Evolutionary conservation across 2,329 filamentous ascomycete species (phyloP), one percentile per base, ranked within the genome.

Genomic region (Aureobasidium sp.): DNA sequence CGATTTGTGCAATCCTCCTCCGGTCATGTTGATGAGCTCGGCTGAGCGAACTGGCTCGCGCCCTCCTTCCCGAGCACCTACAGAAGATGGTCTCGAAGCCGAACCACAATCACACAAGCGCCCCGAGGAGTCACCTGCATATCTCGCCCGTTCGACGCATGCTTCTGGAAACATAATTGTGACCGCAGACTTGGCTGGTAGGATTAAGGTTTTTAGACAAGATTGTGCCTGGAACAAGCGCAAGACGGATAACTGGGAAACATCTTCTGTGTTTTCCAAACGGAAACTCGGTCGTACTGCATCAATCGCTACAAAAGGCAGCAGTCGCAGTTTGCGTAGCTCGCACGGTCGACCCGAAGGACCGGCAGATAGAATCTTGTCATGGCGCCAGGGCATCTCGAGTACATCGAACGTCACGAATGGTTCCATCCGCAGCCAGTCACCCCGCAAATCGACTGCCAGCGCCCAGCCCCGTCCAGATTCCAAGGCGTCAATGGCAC

Each of bases 1-100:
- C 72, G 92, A 97, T 68, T 81, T 97, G 1, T 97, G 94, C 79
- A 97, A 97, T 68, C 94, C 94, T 5, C 94, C 93, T 0, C 91
- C 93, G 0, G 86, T 97, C 16, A 92, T 86, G 7, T 79, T 97
- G 21, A 80, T 92, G 64, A 91, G 88, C 66, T 82, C 86, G 30
- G 85, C 87, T 25, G 90, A 94, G 68, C 82, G 81, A 75, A 64
- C 66, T 30, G 65, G 68, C 16, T 66, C 66, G 39, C 59, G 65
- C 55, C 71, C 74, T 6, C 81, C 80, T 1, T 82, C 82, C 0
- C 78, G 76, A 65, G 75, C 76, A 16, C 74, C 75, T 1, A 79
- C 77, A 1, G 74, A 80, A 59, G 74, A 69, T 34, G 75, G 71
- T 32, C 68, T 67, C 36, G 75, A 70, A 25, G 72, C 72, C 2